Evolutionary conservation across 2,329 filamentous ascomycete genomes (phyloP), one percentile per base, ranked within the genome.

Genomic region (Cryphonectria japonica): DNA sequence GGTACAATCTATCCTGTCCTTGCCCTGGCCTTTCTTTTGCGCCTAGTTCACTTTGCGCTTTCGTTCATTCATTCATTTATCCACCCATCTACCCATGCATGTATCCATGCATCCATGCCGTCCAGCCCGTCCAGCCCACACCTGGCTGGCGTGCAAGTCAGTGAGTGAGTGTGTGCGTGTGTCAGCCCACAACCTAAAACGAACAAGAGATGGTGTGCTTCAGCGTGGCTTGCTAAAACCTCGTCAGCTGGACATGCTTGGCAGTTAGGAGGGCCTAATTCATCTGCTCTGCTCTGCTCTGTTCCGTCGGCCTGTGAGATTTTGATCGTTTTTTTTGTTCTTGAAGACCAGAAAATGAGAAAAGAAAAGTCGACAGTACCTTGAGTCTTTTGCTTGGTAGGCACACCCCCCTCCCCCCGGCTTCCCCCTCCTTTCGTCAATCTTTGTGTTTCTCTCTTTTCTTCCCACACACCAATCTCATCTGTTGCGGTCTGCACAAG

Each of bases 221-320:
- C 39, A 64, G 61, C 61, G 37, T 64, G 61, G 61, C 61, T 43
- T 64, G 61, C 46, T 41, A 46, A n/a, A 46, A 19, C 39, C 39
- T 29, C 32, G 61, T 64, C 61, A 64, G 61, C 61, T 64, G 37
- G 61, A 46, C 13, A 11, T 29, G 54, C 54, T 39, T 37, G 34
- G 60, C 22, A 62, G 34, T 39, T 19, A 59, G 26, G 54, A 16
- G 54, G 13, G 32, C 54, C 29, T 32, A 14, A 59, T 59, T 59
- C 54, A 29, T 32, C 54, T 19, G 7, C 11, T 50, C 8, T 50
- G 19, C 22, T n/a, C 8, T 50, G 19, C 22, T n/a, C 8, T 50
- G 46, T n/a, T 50, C 22, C 32, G 19, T 61, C 59, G 34, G 19
- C 8, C 19, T 3, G 32, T 61, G 59, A 61, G 59, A 61, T 61